These are phyloP conservation scores for Geotrichum phurueaensis DNA, from an alignment of 1,139 yeast species.

Conservation along the genomic window DNA sequence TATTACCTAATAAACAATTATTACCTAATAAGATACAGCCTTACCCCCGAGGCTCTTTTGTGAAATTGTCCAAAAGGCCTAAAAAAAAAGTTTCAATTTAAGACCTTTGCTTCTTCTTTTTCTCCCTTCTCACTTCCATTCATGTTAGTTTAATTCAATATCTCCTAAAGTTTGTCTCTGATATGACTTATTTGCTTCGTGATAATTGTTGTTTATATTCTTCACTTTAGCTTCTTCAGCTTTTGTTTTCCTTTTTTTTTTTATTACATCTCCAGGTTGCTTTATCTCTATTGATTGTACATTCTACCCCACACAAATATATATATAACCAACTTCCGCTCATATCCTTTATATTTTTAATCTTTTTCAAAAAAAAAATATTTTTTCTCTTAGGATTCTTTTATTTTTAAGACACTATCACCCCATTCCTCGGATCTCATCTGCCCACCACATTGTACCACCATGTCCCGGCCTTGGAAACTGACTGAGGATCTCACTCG, in stretches of 20 bases:
- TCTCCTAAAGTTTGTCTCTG: background rate
- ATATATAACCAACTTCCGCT: too few species aligned
- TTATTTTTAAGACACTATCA: too few species aligned
- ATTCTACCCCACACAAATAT: too few species aligned
- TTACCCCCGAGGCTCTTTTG: background rate
- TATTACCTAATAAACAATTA: background rate
- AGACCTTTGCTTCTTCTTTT: background rate
- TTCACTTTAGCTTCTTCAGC: too few species aligned
- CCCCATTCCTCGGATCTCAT: background rate
- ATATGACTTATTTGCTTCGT: background rate
- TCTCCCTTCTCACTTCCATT: background rate
- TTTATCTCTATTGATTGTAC: too few species aligned
- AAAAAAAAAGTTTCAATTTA: background rate
- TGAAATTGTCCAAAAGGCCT: background rate
- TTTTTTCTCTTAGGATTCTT: background rate
- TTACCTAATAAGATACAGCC: background rate
- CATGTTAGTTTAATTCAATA: too few species aligned
- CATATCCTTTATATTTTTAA: background rate
- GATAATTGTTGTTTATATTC: too few species aligned
- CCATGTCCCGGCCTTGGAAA: constrained; percentile 15
- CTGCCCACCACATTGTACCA: background rate
- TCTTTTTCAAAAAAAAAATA: too few species aligned
- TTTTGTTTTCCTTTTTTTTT: too few species aligned
- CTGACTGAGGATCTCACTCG: constrained; percentile 29
- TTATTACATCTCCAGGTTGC: too few species aligned